Evolutionary conservation across 805 yeast genomes (phyloP).

Genomic region (Myxozyma sirexii): DNA sequence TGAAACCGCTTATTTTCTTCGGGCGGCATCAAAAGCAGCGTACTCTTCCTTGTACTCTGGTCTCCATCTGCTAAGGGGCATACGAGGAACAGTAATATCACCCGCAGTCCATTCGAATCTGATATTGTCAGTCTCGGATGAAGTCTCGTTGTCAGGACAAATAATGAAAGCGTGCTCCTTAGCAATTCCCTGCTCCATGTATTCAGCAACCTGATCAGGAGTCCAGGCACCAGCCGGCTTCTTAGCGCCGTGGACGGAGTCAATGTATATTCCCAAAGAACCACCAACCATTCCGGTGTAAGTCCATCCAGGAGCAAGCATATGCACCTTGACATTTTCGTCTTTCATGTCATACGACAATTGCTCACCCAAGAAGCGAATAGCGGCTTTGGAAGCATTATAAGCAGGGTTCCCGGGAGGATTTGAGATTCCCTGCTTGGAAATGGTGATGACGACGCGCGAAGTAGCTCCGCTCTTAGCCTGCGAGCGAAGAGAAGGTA

Average conservation of each 20-base stretch:
- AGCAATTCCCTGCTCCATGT: conserved; percentile 33
- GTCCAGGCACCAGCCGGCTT: conserved; percentile 41
- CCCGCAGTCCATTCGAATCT: conserved; percentile 37
- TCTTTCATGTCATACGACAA: conserved; percentile 36
- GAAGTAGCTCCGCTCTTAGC: conserved; percentile 17
- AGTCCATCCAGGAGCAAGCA: conserved; percentile 40
- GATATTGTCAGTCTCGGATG: conserved; percentile 34
- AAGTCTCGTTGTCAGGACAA: conserved; percentile 39
- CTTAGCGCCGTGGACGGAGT: conserved; percentile 4
- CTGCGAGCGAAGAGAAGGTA: conserved; percentile 32
- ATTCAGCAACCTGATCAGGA: conserved; percentile 38
- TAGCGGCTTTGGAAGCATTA: conserved; percentile 61
- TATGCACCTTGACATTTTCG: conserved; percentile 33
- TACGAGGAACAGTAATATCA: conserved; percentile 34
- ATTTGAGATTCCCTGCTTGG: conserved; percentile 41
- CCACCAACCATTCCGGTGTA: conserved; percentile 37
- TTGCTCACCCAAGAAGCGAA: conserved; percentile 48
- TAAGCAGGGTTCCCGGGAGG: conserved; percentile 60
- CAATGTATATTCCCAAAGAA: conserved; percentile 19
- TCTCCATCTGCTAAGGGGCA: conserved; percentile 39
- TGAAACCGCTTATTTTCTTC: conserved; percentile 2
- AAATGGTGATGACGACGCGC: conserved; percentile 37
- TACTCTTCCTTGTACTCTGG: conserved; percentile 31
- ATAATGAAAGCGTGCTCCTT: conserved; percentile 36
- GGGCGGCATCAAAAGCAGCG: conserved; percentile 24